Base-by-base conservation (phyloP, 2,329 filamentous ascomycete genomes). In the Colletotrichum sp. region DNA sequence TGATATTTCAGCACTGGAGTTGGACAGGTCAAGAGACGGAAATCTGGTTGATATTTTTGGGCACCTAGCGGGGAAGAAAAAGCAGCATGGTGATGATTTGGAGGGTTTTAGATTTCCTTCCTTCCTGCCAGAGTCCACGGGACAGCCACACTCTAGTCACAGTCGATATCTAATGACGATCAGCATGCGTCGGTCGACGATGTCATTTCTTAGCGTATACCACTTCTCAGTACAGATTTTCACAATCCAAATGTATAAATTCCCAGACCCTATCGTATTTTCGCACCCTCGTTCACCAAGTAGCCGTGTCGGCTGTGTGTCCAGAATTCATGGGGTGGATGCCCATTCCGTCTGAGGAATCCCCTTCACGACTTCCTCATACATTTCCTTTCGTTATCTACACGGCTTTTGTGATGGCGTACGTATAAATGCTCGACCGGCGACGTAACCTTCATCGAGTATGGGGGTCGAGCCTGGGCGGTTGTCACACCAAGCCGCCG, bases 1-100 rank as follows among this genome's bases (percentile, higher is more conserved):
- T 52, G 63, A 32, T 15, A 60, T 19, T 73, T 68, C n/a, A 74
- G 70, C 70, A 69, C 28, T 15, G 74, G 74, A 69, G 74, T 76
- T 76, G 59, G 34, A 52, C 11, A n/a, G 57, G 39, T 39, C 12
- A 30, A 39, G 52, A 39, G 57, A 44, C 25, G 39, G 70, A 52
- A 34, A 65, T 44, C 15, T 27, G 27, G 36, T 30, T 44, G 19
- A 6, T 52, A 7, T 27, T 16, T 22, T 15, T n/a, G 44, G 6
- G n/a, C 32, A 15, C 32, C 13, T 30, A 64, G 34, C 36, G 16
- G 6, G 30, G 22, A n/a, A 52, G 57, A 28, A 55, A 65, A 65
- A 48, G 32, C 15, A 25, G n/a, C 30, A 57, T 27, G 6, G 2
- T 36, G 19, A 44, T 55, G 39, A 13, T 13, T 39, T 9, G 30